Evolutionary conservation across 1,139 yeast genomes (phyloP), one percentile per base, ranked within the genome.

Genomic region (Hanseniaspora sp.): DNA sequence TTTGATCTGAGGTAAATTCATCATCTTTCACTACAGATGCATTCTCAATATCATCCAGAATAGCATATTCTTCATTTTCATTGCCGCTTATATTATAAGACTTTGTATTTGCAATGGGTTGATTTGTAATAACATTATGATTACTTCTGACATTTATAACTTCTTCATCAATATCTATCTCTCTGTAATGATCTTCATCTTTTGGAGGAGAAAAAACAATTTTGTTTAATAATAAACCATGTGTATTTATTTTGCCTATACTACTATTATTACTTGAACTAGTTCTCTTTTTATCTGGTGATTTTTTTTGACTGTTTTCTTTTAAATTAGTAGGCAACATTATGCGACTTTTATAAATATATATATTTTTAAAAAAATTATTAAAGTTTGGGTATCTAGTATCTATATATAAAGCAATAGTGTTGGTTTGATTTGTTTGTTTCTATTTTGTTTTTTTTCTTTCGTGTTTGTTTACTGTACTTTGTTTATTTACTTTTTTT

Each of bases 1-100:
- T 46, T 37, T 53, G 55, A 34, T 46, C 51, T 29, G 51, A 43
- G 6, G 55, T 53, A 30, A 53, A 53, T 41, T 53, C 55, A 30
- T 53, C 55, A 34, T 43, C 51, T n/a, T 52, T 46, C 7, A 52
- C 49, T 8, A 52, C 17, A 13, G 54, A 52, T 11, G 38, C 42
- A 6, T 45, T 45, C 39, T 52, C 48, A n/a, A 52, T 5, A 13
- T 45, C 54, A 9, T 45, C 54, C 23, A 39, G n/a, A 8, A 46
- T 34, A 6, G 31, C 49, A n/a, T 39, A 40, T 5, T 34, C 40
- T 4, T 35, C 13, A 28, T 29, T 44, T 7, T 30, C 44, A 15
- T 30, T 30, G 17, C 6, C 17, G n/a, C 33, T 15, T 12, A 23
- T 18, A 23, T 45, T 45, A 12, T 52, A 45, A 11, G 34, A 34